These are phyloP conservation scores for Xylaria sp. DNA, from an alignment of 2,329 filamentous ascomycete genomes.

Conservation along the genomic window DNA sequence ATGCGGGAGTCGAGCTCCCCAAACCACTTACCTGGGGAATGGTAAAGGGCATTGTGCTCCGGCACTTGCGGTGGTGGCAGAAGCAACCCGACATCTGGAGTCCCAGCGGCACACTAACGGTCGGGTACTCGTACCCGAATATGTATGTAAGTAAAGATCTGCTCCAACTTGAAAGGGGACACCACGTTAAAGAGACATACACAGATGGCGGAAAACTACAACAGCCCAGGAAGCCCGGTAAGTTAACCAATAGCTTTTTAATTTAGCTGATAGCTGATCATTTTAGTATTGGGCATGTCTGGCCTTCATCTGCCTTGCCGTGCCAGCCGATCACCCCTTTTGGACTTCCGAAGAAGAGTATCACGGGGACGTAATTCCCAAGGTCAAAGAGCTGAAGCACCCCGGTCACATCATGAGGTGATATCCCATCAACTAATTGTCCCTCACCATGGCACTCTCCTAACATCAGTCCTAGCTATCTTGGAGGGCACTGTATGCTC, in stretches of 20 bases:
- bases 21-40: conserved; percentile 80
- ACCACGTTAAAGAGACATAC: conserved; percentile 27
- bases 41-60: conserved; percentile 78
- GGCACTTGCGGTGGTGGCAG: conserved; percentile 83
- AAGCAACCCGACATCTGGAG: conserved; percentile 79
- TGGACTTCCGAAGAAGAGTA: conserved; percentile 76
- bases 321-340: conserved; percentile 76
- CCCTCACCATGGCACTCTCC: neutral
- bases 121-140: conserved; percentile 82
- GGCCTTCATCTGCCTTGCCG: conserved; percentile 77
- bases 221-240: conserved; percentile 74
- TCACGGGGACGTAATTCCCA: conserved; percentile 64
- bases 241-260: conserved; percentile 39
- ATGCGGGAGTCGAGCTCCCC: conserved; percentile 78
- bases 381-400: conserved; percentile 70
- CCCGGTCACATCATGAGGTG: conserved; percentile 76
- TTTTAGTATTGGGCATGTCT: conserved; percentile 80
- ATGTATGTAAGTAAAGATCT: conserved; percentile 65
- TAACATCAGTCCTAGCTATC: conserved; percentile 56
- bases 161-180: neutral
- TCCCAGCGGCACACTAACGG: conserved; percentile 76
- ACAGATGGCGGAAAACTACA: conserved; percentile 83
- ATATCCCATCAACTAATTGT: conserved; percentile 6
- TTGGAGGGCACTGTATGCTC: conserved; percentile 80
- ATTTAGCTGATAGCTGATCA: conserved; percentile 2